These are phyloP conservation scores for Curvularia sp. DNA, from an alignment of 2,329 filamentous ascomycete species.

Conservation along the genomic window DNA sequence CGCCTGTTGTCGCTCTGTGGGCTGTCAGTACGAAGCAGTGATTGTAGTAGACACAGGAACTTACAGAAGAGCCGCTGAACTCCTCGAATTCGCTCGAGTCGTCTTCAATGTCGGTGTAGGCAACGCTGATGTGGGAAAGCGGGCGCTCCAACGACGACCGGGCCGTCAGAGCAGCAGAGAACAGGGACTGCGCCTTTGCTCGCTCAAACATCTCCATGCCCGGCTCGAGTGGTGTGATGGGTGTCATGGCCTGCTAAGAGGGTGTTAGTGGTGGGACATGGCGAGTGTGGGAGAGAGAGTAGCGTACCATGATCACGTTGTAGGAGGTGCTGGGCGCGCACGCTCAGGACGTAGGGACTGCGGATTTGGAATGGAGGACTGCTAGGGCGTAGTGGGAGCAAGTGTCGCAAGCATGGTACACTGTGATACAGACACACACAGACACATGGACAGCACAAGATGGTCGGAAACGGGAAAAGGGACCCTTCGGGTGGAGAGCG, in stretches of 20 bases:
- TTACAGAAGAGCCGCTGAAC: conserved; percentile 71
- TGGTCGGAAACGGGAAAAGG: conserved; percentile 47
- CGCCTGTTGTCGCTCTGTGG: conserved; percentile 65
- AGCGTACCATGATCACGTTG: conserved; percentile 49
- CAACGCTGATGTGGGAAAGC: conserved; percentile 75
- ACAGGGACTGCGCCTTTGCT: conserved; percentile 63
- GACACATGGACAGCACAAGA: conserved; percentile 34
- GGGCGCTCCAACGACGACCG: conserved; percentile 62
- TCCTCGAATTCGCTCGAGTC: conserved; percentile 53
- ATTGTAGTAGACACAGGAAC: conserved; percentile 40
- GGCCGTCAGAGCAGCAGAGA: conserved; percentile 55
- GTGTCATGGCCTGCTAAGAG: conserved; percentile 55
- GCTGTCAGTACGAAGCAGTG: conserved; percentile 33
- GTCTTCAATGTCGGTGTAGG: conserved; percentile 79
- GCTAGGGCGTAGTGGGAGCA: conserved; percentile 34
- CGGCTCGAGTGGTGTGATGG: conserved; percentile 54
- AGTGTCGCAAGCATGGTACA: conserved; percentile 43
- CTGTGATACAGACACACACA: conserved; percentile 38
- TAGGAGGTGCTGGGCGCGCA: conserved; percentile 28
- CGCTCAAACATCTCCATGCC: conserved; percentile 60
- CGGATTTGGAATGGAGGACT: conserved; percentile 22
- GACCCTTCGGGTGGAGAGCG: conserved; percentile 53
- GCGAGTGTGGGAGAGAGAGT: background rate
- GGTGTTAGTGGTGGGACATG: conserved; percentile 29
- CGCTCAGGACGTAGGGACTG: conserved; percentile 22